phyloP scores from a whole-genome alignment of 148 eudicot species.

The Amaranthus cruentus region DNA sequence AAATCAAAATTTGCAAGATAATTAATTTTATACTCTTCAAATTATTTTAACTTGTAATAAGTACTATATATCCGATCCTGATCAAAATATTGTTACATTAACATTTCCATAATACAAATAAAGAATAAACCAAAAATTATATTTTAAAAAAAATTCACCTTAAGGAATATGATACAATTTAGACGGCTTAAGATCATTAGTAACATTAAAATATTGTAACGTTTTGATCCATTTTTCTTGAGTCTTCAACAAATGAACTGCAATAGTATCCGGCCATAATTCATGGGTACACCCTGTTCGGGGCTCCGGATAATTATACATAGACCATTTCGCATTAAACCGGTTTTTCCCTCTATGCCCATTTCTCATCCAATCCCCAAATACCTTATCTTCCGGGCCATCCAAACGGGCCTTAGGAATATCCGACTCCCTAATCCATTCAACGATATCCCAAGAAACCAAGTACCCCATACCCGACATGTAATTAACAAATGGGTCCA shows the following conservation, averaged over 20 bases:
- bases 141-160: neutral
- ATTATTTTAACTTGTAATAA: too few species aligned
- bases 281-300: slow-evolving; percentile 73
- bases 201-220: slow-evolving; percentile 66
- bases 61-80: neutral
- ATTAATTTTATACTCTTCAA: too few species aligned
- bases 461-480: slow-evolving; percentile 95
- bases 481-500: slow-evolving; percentile 77
- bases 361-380: slow-evolving; percentile 70
- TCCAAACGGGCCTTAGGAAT: slow-evolving; percentile 52
- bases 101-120: neutral
- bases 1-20: too few species aligned
- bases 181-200: slow-evolving; percentile 60
- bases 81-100: neutral
- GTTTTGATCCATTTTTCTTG: slow-evolving; percentile 82
- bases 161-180: slow-evolving; percentile 77
- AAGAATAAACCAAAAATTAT: slow-evolving; percentile 13
- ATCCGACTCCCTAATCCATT: slow-evolving; percentile 69
- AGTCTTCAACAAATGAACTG: slow-evolving; percentile 71
- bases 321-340: slow-evolving; percentile 84
- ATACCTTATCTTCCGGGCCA: slow-evolving; percentile 75
- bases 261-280: slow-evolving; percentile 73
- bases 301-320: slow-evolving; percentile 88
- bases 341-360: slow-evolving; percentile 65
- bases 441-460: slow-evolving; percentile 80